phyloP scores from a whole-genome alignment of 1,284 basidiomycete genomes.

The Cutaneotrichosporon cyanovorans region DNA sequence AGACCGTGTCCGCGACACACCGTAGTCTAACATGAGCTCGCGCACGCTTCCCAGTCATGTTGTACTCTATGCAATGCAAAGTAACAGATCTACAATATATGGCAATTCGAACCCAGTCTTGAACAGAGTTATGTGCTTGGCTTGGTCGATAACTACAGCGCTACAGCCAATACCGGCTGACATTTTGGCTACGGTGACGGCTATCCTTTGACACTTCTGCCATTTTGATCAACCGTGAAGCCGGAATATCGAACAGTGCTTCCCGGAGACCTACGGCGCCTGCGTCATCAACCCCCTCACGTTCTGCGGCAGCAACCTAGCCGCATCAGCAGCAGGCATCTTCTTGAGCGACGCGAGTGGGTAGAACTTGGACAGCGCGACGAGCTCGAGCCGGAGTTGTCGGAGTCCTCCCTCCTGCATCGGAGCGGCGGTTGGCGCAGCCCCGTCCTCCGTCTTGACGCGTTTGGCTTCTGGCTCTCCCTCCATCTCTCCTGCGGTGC shows the following conservation, averaged over 20 bases:
- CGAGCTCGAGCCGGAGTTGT: conserved; percentile 35
- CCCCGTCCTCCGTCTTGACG: not conserved
- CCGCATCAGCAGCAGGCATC: conserved; percentile 33
- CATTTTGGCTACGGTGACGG: too few relatives aligned
- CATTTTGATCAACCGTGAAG: not conserved
- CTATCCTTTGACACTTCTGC: too few relatives aligned
- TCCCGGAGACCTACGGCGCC: too few relatives aligned
- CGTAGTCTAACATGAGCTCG: too few relatives aligned
- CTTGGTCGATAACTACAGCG: too few relatives aligned
- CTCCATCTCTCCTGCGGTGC: not conserved
- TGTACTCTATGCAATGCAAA: too few relatives aligned
- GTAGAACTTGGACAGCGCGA: conserved; percentile 41
- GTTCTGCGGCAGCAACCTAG: conserved; percentile 30
- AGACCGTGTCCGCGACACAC: too few relatives aligned
- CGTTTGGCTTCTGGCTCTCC: conserved; percentile 6
- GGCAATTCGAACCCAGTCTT: too few relatives aligned
- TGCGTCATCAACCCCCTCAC: conserved; percentile 35
- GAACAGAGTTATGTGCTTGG: too few relatives aligned
- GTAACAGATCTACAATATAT: too few relatives aligned
- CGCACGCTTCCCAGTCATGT: too few relatives aligned
- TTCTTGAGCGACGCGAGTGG: conserved; percentile 38
- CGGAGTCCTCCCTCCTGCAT: conserved; percentile 17
- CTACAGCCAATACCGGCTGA: too few relatives aligned
- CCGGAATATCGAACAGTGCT: not conserved
- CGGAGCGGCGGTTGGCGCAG: not conserved